Evolutionary conservation across 768 basidiomycete species (phyloP).

Genomic region (Albatrellus ellisii): DNA sequence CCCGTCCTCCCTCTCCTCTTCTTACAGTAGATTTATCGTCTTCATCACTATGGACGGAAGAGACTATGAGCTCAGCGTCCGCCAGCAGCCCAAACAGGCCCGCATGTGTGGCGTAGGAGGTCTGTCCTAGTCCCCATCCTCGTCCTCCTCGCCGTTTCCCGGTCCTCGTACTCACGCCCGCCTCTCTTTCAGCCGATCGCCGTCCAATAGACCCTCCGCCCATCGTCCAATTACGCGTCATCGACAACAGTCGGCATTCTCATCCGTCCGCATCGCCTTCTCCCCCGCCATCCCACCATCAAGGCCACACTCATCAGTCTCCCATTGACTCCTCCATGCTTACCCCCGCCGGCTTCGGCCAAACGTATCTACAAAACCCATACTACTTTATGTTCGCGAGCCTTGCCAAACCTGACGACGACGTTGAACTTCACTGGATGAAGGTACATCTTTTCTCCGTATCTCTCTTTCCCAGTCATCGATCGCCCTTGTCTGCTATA

Average conservation of each 20-base stretch:
- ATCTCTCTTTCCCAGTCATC: neutral
- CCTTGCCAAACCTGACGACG: constrained; percentile 80
- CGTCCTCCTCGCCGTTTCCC: neutral
- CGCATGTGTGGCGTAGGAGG: constrained; percentile 87
- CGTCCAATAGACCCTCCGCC: constrained; percentile 94
- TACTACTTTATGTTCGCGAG: constrained; percentile 96
- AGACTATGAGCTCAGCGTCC: constrained; percentile 73
- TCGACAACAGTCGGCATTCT: constrained; percentile 37
- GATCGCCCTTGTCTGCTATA: constrained; percentile 5
- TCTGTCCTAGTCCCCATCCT: constrained; percentile 22
- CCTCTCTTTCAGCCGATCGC: constrained; percentile 54
- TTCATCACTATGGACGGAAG: constrained; percentile 21
- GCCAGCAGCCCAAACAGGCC: constrained; percentile 88
- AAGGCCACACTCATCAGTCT: constrained; percentile 2
- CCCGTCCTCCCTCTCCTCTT: no score
- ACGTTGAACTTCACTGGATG: constrained; percentile 79
- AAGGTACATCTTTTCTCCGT: constrained; percentile 33
- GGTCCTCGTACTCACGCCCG: neutral
- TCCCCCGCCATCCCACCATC: constrained; percentile 8
- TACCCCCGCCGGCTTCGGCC: constrained; percentile 23
- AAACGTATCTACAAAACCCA: constrained; percentile 74
- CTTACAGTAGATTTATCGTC: no score
- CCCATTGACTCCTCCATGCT: constrained; percentile 11
- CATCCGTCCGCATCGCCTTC: constrained; percentile 12
- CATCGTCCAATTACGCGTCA: constrained; percentile 86